Evolutionary conservation across 179 eudicot genomes (phyloP).

Genomic region (Patellifolia procumbens): DNA sequence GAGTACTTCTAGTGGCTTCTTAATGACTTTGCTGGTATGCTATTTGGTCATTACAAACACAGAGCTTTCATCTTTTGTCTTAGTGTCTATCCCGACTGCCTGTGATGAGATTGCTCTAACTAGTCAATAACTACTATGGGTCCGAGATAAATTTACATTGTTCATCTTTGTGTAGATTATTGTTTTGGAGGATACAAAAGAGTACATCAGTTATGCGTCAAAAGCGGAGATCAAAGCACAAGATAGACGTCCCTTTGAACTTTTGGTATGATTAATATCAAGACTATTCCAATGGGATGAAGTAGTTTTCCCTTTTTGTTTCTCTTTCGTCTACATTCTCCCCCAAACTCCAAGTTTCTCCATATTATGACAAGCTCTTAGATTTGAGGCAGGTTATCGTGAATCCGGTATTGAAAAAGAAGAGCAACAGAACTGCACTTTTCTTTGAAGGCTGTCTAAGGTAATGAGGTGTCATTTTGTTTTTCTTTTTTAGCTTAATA

Average conservation of each 20-base stretch:
- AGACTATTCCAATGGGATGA: background rate
- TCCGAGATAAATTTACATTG: too few species aligned
- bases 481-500: background rate
- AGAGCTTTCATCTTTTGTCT: too few species aligned
- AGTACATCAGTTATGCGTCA: conserved; percentile 76
- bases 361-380: conserved; percentile 32
- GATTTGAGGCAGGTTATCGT: conserved; percentile 73
- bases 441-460: conserved; percentile 97
- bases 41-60: too few species aligned
- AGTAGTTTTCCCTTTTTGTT: conserved; percentile 1
- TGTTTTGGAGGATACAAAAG: conserved; percentile 85
- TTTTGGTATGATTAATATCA: conserved; percentile 55
- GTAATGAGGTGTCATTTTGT: conserved; percentile 36
- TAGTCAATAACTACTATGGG: too few species aligned
- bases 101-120: too few species aligned
- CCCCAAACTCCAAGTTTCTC: conserved; percentile 19
- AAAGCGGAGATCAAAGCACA: conserved; percentile 71
- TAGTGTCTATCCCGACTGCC: too few species aligned
- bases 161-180: conserved; percentile 58
- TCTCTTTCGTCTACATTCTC: conserved; percentile 1
- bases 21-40: too few species aligned
- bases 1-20: too few species aligned
- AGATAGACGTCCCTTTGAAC: conserved; percentile 84
- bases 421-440: conserved; percentile 65
- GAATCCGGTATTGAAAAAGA: conserved; percentile 75